phyloP scores from a whole-genome alignment of 1,139 yeast species.

The Suhomyces bokatorum region DNA sequence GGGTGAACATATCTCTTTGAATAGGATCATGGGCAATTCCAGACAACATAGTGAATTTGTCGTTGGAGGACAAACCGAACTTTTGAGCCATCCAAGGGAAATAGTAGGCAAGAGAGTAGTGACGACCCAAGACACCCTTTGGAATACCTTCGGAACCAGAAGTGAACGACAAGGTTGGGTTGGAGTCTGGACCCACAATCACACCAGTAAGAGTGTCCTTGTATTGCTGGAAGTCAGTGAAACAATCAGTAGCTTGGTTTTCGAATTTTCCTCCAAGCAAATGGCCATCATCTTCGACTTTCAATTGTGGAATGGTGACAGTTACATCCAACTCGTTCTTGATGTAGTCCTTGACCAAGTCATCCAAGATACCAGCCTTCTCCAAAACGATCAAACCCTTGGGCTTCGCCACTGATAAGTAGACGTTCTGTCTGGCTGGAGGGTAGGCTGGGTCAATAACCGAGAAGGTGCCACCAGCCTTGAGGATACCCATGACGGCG shows the following conservation, averaged over 20 bases:
- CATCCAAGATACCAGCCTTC: slow-evolving; percentile 83
- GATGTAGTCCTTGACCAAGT: slow-evolving; percentile 76
- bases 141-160: slow-evolving; percentile 98
- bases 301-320: slow-evolving; percentile 74
- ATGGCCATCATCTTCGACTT: slow-evolving; percentile 74
- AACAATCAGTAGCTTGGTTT: slow-evolving; percentile 43
- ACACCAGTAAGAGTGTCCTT: slow-evolving; percentile 73
- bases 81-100: slow-evolving; percentile 97
- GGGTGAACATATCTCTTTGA: slow-evolving; percentile 98
- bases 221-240: slow-evolving; percentile 46
- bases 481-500: slow-evolving; percentile 95
- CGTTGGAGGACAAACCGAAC: slow-evolving; percentile 74
- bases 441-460: slow-evolving; percentile 99
- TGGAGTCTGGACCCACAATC: slow-evolving; percentile 95
- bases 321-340: slow-evolving; percentile 67
- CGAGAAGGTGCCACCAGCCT: slow-evolving; percentile 98
- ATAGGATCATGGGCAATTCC: slow-evolving; percentile 99
- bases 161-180: slow-evolving; percentile 96
- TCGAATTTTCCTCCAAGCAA: slow-evolving; percentile 57
- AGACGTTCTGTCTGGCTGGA: slow-evolving; percentile 93
- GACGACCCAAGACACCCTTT: slow-evolving; percentile 97
- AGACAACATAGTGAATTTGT: slow-evolving; percentile 93
- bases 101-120: slow-evolving; percentile 91
- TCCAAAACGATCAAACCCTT: slow-evolving; percentile 83
- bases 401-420: slow-evolving; percentile 91